phyloP scores from a whole-genome alignment of 805 yeast species.

The Metschnikowia aberdeeniae region DNA sequence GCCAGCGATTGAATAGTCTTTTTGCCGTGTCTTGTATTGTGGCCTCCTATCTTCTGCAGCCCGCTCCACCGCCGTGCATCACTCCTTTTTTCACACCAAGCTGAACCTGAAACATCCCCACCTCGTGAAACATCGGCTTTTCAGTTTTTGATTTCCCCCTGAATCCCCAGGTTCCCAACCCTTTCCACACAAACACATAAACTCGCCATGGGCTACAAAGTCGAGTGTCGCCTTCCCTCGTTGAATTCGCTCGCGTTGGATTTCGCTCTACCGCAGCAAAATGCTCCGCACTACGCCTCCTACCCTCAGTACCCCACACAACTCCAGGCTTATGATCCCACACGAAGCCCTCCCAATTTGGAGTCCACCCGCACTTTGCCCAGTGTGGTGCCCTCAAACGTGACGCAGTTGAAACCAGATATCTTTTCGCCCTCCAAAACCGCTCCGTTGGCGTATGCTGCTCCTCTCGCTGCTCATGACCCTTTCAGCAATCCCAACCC shows the following conservation, averaged over 20 bases:
- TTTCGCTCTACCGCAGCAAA: constrained; percentile 21
- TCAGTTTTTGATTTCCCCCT: too few relatives aligned
- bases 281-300: neutral
- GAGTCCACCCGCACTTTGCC: constrained; percentile 3
- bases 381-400: neutral
- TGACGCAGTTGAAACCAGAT: neutral
- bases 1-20: too few relatives aligned
- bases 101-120: too few relatives aligned
- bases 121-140: too few relatives aligned
- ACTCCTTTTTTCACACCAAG: too few relatives aligned
- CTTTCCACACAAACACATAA: too few relatives aligned
- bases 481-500: neutral
- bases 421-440: neutral
- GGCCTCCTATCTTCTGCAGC: too few relatives aligned
- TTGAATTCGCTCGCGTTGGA: constrained; percentile 34
- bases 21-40: too few relatives aligned
- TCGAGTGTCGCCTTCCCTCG: constrained; percentile 28
- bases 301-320: neutral
- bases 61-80: too few relatives aligned
- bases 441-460: neutral
- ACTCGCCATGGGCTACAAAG: constrained; percentile 9
- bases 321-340: neutral
- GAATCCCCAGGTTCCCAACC: neutral
- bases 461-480: neutral
- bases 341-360: neutral